Percentiles rank a stretch among this genome's conserved stretches.
phyloP scores from a whole-genome alignment of 768 basidiomycete species.

The Pleurotus tuoliensis region DNA sequence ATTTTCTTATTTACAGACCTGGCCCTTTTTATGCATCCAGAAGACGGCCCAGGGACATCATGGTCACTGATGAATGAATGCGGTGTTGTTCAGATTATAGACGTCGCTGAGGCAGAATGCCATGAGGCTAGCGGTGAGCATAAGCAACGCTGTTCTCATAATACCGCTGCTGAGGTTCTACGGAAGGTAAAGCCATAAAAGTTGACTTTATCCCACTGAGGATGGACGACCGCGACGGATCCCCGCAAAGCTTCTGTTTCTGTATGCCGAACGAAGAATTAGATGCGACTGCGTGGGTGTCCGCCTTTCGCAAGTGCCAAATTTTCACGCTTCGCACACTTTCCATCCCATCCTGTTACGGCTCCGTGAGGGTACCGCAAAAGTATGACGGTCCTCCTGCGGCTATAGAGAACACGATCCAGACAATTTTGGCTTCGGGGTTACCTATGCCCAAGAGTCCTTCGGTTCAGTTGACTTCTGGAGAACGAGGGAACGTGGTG shows the following conservation, averaged over 20 bases:
- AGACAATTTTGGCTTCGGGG: constrained; percentile 36
- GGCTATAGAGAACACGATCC: constrained; percentile 30
- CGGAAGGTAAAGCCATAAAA: too few species aligned
- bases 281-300: constrained; percentile 34
- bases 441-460: constrained; percentile 71
- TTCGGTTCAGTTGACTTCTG: constrained; percentile 45
- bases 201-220: constrained; percentile 1
- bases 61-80: constrained; percentile 26
- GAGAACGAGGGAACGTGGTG: constrained; percentile 12
- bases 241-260: constrained; percentile 14
- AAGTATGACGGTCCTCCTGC: constrained; percentile 20
- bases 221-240: not conserved
- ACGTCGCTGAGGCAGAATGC: constrained; percentile 33
- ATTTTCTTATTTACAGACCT: constrained; percentile 66
- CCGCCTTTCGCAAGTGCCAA: constrained; percentile 50
- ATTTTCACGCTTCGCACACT: constrained; percentile 39
- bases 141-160: not conserved
- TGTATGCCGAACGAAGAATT: constrained; percentile 11
- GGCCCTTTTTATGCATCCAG: constrained; percentile 50
- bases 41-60: constrained; percentile 15
- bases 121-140: constrained; percentile 6
- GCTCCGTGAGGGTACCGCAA: constrained; percentile 13
- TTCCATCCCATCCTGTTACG: constrained; percentile 21
- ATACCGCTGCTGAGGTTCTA: not conserved
- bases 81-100: constrained; percentile 49